Evolutionary conservation across 495 filamentous ascomycete species (phyloP).

Genomic region (Clohesyomyces aquaticus): DNA sequence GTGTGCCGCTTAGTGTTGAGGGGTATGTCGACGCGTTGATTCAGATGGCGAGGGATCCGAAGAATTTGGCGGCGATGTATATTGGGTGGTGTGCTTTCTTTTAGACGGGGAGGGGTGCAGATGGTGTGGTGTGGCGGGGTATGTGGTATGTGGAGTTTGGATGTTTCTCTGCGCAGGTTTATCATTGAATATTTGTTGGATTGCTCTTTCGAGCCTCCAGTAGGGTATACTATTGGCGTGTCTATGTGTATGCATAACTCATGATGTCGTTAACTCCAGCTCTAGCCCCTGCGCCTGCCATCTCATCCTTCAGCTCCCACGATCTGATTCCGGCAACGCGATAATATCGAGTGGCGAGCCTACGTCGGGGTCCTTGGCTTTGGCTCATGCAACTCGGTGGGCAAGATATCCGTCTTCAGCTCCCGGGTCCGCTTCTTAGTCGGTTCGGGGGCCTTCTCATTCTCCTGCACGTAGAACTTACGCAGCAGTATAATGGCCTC

Average conservation of each 20-base stretch:
- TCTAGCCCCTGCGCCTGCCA: no score
- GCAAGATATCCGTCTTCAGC: constrained; percentile 56
- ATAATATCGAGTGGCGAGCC: background rate
- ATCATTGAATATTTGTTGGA: no score
- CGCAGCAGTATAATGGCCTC: constrained; percentile 89
- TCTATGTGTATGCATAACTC: background rate
- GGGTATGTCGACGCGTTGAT: constrained; percentile 95
- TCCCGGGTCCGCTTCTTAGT: constrained; percentile 58
- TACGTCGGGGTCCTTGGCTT: constrained; percentile 1
- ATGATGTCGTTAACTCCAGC: constrained; percentile 1
- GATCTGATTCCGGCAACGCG: no score
- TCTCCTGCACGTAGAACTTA: constrained; percentile 96
- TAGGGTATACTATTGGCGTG: no score
- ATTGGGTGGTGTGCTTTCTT: constrained; percentile 98
- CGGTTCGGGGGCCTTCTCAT: constrained; percentile 75
- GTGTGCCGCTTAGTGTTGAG: constrained; percentile 88
- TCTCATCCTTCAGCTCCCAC: no score
- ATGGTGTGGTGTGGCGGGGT: background rate
- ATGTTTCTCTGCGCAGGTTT: background rate
- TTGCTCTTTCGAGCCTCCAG: background rate
- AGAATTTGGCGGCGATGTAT: constrained; percentile 86
- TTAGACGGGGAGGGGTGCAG: constrained; percentile 46
- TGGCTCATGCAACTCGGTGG: constrained; percentile 39
- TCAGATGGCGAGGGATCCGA: constrained; percentile 74
- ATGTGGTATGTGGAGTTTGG: background rate